Percentiles rank a stretch among this genome's conserved stretches.
These are phyloP conservation scores for Penicillium salamii DNA, from an alignment of 495 filamentous ascomycete genomes.

Conservation along the genomic window DNA sequence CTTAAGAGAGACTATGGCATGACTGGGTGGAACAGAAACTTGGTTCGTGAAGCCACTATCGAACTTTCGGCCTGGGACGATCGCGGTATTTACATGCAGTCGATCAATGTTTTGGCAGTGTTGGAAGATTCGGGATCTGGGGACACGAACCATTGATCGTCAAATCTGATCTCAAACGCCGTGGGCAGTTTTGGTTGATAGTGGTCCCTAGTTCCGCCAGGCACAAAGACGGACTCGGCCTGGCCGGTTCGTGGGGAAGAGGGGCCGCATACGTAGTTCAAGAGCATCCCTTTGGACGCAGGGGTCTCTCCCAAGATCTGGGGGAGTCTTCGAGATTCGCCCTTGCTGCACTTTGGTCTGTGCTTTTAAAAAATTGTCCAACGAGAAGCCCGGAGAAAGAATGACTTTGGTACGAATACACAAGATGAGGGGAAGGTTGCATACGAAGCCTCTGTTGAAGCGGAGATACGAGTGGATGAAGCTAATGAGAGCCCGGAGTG, in stretches of 20 bases:
- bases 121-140: background rate
- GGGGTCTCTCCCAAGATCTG: slow-evolving; percentile 16
- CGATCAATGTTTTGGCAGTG: background rate
- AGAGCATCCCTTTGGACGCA: slow-evolving; percentile 23
- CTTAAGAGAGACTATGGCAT: slow-evolving; percentile 11
- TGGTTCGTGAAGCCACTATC: slow-evolving; percentile 12
- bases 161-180: background rate
- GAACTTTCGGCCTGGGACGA: slow-evolving; percentile 6
- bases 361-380: slow-evolving; percentile 10
- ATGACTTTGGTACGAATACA: no score
- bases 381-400: background rate
- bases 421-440: no score
- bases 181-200: background rate
- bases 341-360: slow-evolving; percentile 21
- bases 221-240: background rate
- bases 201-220: background rate
- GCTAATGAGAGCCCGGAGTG: no score
- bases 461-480: no score
- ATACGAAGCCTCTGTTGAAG: no score
- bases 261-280: background rate
- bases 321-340: slow-evolving; percentile 5
- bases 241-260: slow-evolving; percentile 10
- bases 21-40: slow-evolving; percentile 20
- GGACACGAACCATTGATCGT: background rate
- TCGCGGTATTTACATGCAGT: slow-evolving; percentile 1